Conservation (phyloP, 768 basidiomycete species). For the Hygrophorus pudorinus region DNA sequence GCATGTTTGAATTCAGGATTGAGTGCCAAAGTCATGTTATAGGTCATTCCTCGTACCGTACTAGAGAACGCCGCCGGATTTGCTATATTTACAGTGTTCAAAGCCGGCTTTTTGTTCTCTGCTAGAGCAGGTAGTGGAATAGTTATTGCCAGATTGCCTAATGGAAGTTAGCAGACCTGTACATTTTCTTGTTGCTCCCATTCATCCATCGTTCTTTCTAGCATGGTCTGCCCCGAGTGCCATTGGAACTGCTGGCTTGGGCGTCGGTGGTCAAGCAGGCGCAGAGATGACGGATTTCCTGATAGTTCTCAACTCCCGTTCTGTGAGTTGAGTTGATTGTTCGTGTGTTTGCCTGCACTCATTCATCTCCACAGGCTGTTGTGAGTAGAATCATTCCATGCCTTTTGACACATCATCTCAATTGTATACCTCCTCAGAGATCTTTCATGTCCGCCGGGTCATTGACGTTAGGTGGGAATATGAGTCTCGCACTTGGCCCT, state of each 20-base stretch:
- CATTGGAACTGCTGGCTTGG: conserved; percentile 86
- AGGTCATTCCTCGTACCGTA: conserved; percentile 36
- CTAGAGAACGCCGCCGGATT: conserved; percentile 57
- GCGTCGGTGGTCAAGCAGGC: conserved; percentile 75
- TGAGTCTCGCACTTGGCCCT: conserved; percentile 85
- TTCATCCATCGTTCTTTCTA: conserved; percentile 18
- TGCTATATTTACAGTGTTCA: conserved; percentile 86
- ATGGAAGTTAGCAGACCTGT: conserved; percentile 56
- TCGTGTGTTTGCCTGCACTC: conserved; percentile 2
- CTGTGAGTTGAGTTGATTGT: conserved; percentile 35
- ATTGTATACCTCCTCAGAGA: conserved; percentile 26
- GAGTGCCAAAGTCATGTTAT: background rate
- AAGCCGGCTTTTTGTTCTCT: conserved; percentile 64
- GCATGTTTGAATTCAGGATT: no score
- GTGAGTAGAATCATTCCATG: conserved; percentile 31
- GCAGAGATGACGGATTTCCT: conserved; percentile 89
- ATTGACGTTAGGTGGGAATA: conserved; percentile 81
- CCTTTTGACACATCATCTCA: background rate
- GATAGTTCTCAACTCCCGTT: conserved; percentile 75
- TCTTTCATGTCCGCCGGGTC: conserved; percentile 95
- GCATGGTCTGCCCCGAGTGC: conserved; percentile 94
- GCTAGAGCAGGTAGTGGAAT: conserved; percentile 80
- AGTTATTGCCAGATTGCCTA: conserved; percentile 73
- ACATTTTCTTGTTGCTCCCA: conserved; percentile 1
- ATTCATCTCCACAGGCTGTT: conserved; percentile 37